Base-by-base conservation (phyloP, 371 early-diverging fungal species). In the Lichtheimia ramosa region DNA sequence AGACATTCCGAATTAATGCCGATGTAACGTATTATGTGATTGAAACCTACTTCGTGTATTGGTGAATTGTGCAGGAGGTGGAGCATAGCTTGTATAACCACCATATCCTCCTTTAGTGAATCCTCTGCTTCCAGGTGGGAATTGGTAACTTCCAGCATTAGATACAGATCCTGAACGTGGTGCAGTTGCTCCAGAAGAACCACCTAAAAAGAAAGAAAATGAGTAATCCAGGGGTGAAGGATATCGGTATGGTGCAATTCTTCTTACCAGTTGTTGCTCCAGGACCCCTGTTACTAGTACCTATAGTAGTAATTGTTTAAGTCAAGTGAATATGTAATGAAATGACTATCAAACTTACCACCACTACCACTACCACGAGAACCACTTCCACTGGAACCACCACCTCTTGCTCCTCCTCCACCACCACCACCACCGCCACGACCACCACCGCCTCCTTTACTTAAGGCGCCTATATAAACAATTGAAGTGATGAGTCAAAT, bases 91-190 rank as follows among this genome's bases (percentile, higher is more conserved):
- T 25, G 59, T 50, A 57, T 68, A 70, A 16, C 48, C 50, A 23
- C 80, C 80, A 51, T 58, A 69, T 4, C 77, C 77, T n/a, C 80
- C 80, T 54, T 68, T 68, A 2, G 70, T 20, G 28, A 58, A 70
- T 3, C 61, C 60, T 40, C 16, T 43, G 24, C 65, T 65, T 20
- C 57, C 51, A 21, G 63, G 15, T n/a, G 65, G 62, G 56, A 62
- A 70, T 12, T 27, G 27, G 41, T 70, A 70, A 23, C 51, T 27
- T 10, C 68, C 65, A 40, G 58, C 64, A 16, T 51, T 57, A 10
- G 51, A 43, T 5, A 66, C 61, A 24, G 69, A 52, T 14, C 65
- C 64, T 12, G 64, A 40, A 10, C 54, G 60, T 21, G 65, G 63
- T 46, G 52, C 48, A 13, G 64, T 57, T n/a, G 46, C 46, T 7